phyloP scores from a whole-genome alignment of 768 basidiomycete species.

The Auriculariales sp. region DNA sequence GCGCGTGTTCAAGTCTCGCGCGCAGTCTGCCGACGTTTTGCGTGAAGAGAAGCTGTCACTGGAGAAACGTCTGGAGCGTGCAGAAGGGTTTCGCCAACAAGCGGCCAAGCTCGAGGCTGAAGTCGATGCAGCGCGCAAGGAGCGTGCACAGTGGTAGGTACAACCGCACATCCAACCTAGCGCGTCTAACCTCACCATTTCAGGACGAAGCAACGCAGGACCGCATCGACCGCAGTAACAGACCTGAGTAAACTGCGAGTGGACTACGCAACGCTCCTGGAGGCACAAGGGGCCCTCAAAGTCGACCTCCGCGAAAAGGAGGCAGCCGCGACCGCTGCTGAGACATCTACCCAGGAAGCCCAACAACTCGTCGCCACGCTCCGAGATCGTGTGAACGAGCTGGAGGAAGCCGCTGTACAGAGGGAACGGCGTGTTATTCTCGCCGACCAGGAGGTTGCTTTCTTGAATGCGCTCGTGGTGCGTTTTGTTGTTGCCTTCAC shows the following conservation, averaged over 20 bases:
- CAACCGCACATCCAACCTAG: not conserved
- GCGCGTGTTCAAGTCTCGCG: conserved; percentile 33
- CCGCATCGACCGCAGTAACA: conserved; percentile 32
- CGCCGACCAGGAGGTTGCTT: conserved; percentile 49
- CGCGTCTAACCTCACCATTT: not conserved
- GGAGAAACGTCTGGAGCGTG: conserved; percentile 32
- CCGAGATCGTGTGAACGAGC: conserved; percentile 21
- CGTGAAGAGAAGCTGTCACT: conserved; percentile 59
- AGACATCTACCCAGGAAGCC: conserved; percentile 22
- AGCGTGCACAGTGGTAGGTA: conserved; percentile 41
- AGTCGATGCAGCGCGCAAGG: conserved; percentile 41
- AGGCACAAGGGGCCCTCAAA: conserved; percentile 45
- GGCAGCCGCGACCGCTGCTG: conserved; percentile 29
- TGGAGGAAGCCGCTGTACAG: conserved; percentile 25
- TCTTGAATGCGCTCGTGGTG: conserved; percentile 52
- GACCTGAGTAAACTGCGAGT: conserved; percentile 46
- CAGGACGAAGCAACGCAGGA: conserved; percentile 24
- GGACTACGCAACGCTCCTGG: conserved; percentile 45
- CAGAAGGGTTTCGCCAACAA: conserved; percentile 41
- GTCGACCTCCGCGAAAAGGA: conserved; percentile 42
- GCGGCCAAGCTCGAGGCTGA: conserved; percentile 48
- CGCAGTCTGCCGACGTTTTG: conserved; percentile 53
- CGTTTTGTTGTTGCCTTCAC: conserved; percentile 17
- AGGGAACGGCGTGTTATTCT: conserved; percentile 26
- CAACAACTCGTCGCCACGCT: conserved; percentile 19